Conservation (phyloP, 2,329 filamentous ascomycete species). For the Ilyonectria mors-panacis region DNA sequence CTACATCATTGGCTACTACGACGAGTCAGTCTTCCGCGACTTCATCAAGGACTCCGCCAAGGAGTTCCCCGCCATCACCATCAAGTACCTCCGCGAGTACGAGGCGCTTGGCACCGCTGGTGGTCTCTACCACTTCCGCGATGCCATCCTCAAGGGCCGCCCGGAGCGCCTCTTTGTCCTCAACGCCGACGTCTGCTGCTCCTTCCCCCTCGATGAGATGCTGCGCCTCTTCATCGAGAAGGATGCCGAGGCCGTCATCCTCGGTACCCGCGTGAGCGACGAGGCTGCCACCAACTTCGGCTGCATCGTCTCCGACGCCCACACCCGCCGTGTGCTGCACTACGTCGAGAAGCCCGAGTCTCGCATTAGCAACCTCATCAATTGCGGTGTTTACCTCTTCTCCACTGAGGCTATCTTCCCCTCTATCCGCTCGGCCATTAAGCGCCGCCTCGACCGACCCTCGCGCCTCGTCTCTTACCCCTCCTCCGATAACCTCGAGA, state of each 20-base stretch:
- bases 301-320: slow-evolving; percentile 94
- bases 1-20: slow-evolving; percentile 98
- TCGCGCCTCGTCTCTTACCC: slow-evolving; percentile 91
- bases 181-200: slow-evolving; percentile 99
- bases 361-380: slow-evolving; percentile 98
- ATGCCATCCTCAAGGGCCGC: slow-evolving; percentile 95
- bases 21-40: slow-evolving; percentile 95
- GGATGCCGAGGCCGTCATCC: slow-evolving; percentile 95
- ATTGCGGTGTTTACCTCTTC: slow-evolving; percentile 99
- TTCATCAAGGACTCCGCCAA: slow-evolving; percentile 93
- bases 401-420: slow-evolving; percentile 96
- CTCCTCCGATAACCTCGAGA: slow-evolving; percentile 92
- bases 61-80: slow-evolving; percentile 86
- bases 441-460: slow-evolving; percentile 92
- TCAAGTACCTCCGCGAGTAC: slow-evolving; percentile 98
- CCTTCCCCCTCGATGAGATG: slow-evolving; percentile 97
- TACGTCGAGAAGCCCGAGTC: slow-evolving; percentile 99
- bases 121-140: slow-evolving; percentile 98
- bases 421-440: slow-evolving; percentile 93
- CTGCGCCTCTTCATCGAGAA: slow-evolving; percentile 93
- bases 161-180: slow-evolving; percentile 97
- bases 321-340: slow-evolving; percentile 95
- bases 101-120: slow-evolving; percentile 95
- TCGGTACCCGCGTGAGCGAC: slow-evolving; percentile 91
- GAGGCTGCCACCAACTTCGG: slow-evolving; percentile 97